Evolutionary conservation across 352 stramenopile species (phyloP).

Genomic region (Phytophthora litchii): DNA sequence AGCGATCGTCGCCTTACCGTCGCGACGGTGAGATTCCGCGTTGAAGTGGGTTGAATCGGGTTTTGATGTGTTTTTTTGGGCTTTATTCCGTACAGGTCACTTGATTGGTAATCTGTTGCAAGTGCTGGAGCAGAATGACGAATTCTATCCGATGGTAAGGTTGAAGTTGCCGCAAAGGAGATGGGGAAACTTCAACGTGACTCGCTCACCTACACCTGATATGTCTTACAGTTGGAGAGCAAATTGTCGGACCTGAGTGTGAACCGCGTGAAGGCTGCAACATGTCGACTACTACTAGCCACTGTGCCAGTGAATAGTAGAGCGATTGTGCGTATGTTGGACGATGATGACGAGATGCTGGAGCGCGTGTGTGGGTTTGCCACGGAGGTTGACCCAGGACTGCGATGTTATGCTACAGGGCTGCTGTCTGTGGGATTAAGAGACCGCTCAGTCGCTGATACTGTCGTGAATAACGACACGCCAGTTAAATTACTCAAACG

Average conservation of each 20-base stretch:
- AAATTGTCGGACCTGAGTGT: slow-evolving; percentile 69
- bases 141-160: slow-evolving; percentile 81
- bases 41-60: slow-evolving; percentile 4
- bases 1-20: slow-evolving; percentile 69
- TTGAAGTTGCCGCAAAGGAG: slow-evolving; percentile 14
- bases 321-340: slow-evolving; percentile 74
- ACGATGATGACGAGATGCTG: slow-evolving; percentile 78
- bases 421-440: slow-evolving; percentile 75
- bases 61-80: slow-evolving; percentile 11
- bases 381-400: slow-evolving; percentile 49
- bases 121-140: slow-evolving; percentile 80
- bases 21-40: slow-evolving; percentile 58
- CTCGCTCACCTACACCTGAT: slow-evolving; percentile 4
- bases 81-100: slow-evolving; percentile 45
- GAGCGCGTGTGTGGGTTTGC: slow-evolving; percentile 76
- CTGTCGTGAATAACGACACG: slow-evolving; percentile 84
- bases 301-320: slow-evolving; percentile 76
- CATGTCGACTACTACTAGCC: slow-evolving; percentile 74
- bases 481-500: slow-evolving; percentile 75
- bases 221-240: slow-evolving; percentile 51
- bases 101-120: slow-evolving; percentile 80
- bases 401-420: slow-evolving; percentile 82
- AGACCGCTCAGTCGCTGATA: slow-evolving; percentile 82
- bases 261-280: slow-evolving; percentile 67
- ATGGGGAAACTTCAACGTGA: slow-evolving; percentile 28